A percentile compares a stretch with the other conserved stretches of the same genome.
Conservation (phyloP, 345 rosid species). For the Eucalyptus tenuipes region DNA sequence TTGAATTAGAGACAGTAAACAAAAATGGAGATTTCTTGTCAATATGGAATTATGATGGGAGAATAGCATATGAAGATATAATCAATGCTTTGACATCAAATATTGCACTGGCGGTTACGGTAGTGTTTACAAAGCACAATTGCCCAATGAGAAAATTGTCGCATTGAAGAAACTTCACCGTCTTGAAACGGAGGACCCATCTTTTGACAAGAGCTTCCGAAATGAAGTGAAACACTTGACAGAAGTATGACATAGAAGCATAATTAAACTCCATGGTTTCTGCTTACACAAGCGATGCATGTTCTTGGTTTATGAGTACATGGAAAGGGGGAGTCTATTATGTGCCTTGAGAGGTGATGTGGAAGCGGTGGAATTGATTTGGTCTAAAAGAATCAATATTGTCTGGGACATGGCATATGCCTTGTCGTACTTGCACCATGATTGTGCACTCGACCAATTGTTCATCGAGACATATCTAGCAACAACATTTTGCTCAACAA, state of each 20-base stretch:
- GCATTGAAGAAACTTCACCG: conserved; percentile 7
- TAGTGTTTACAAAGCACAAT: conserved; percentile 11
- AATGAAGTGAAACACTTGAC: neutral
- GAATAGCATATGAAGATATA: conserved; percentile 2
- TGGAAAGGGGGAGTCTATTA: neutral
- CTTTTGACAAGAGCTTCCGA: neutral
- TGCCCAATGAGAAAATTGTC: neutral
- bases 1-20: too few species aligned
- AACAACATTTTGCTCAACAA: neutral
- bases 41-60: conserved; percentile 5
- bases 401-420: neutral
- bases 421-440: neutral
- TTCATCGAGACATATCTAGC: conserved; percentile 14
- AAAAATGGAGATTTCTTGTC: neutral
- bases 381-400: neutral
- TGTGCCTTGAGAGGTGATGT: neutral
- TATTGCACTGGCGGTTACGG: conserved; percentile 10
- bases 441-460: neutral
- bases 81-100: neutral
- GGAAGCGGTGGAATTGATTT: neutral
- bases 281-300: neutral
- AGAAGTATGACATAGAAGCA: neutral
- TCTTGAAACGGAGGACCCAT: neutral
- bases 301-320: neutral
- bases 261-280: neutral